Evolutionary conservation across 306 rosid genomes (phyloP), one percentile per base, ranked within the genome.

Genomic region (Sophora flavescens): DNA sequence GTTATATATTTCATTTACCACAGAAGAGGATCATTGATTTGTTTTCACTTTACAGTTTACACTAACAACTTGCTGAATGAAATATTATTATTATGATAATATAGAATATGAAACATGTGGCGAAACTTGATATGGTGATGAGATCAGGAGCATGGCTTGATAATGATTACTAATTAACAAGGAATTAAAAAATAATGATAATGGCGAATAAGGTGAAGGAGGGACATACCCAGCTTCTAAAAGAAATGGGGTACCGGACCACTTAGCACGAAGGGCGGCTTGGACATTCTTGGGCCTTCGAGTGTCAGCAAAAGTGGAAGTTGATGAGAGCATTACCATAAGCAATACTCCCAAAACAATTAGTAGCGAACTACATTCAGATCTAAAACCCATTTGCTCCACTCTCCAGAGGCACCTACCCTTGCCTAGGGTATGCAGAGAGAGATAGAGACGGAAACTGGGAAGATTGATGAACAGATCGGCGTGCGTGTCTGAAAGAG

Each of bases 211-310:
- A 12, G 10, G 68, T 2, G 11, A 62, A 17, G 16, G 15, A 44
- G 12, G 4, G 36, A 58, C 78, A 41, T 80, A 92, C 98, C 97
- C 91, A 74, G 99, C 99, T 89, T 95, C 99, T 14, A 95, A 68
- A 30, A 95, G 97, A 63, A 95, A 68, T 63, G 99, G 91, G 56
- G 97, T 89, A 16, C 93, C 97, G 3, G 91, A 60, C 99, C 99
- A 95, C 69, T 90, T 92, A 47, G 97, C 89, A 74, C 83, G 90
- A 78, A 95, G 90, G 26, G 97, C 75, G 15, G 88, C 83, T 65
- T 95, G 92, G 18, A 95, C 97, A 73, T 95, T 95, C 79, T 95
- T 95, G 41, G 93, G 91, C 7, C 74, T 77, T 51, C 85, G 86
- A 74, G 51, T 68, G 64, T 78, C 75, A 28, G 93, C 81, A 63